Evolutionary conservation across 2,329 filamentous ascomycete species (phyloP), one percentile per base, ranked within the genome.

Genomic region (Fusarium compactum): DNA sequence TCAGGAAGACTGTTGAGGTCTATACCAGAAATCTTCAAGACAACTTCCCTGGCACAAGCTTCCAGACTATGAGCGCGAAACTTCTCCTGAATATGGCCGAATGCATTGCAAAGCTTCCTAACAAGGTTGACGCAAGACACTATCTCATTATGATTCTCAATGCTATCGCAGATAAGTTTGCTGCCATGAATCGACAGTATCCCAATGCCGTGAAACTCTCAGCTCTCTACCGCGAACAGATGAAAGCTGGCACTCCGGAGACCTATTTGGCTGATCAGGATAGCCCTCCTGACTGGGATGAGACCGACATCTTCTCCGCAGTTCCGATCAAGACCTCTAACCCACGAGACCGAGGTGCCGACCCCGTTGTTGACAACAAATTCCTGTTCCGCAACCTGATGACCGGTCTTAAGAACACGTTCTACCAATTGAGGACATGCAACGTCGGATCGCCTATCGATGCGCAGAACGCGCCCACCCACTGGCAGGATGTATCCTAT

Each of bases 41-140:
- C 79, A 94, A 93, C 69, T 97, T 97, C 69, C 97, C 96, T 0
- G 97, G 97, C 11, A 98, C 97, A 1, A 99, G 95, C 80, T 99
- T 99, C 78, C 97, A 99, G 80, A 99, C 96, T 0, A 99, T 99
- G 96, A 98, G 96, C 75, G 97, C 96, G 0, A 99, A 98, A 80
- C 85, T 99, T 5, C 85, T 99, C 1, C 85, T 99, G 15, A 99
- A 99, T 79, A 97, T 99, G 94, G 96, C 95, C 0, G 97, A 99
- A 76, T 97, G 94, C 78, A 99, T 99, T 76, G 93, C 95, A 2
- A 97, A 95, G 79, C 87, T 99, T 74, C 91, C 92, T 22, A 93
- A 97, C 78, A 99, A 98, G 82, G 90, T 92, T 45, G 95, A 99
- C 79, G 96, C 96, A 25, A 91, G 97, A 8, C 95, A 98, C 79